Conservation (phyloP, 805 yeast species). For the Lipomyces mesembrius region DNA sequence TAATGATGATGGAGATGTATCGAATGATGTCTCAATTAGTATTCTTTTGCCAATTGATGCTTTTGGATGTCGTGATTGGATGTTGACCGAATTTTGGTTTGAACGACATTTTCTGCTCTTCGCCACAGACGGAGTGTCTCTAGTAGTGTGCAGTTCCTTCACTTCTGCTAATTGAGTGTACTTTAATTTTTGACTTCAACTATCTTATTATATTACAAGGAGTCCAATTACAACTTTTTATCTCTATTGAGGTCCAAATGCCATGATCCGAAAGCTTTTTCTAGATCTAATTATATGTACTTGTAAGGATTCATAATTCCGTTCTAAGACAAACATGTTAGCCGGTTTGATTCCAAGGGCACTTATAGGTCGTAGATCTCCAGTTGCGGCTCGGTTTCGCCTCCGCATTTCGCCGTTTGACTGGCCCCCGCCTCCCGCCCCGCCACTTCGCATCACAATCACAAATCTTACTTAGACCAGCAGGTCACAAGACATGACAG, state of each 20-base stretch:
- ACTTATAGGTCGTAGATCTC: not conserved
- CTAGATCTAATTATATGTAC: constrained; percentile 56
- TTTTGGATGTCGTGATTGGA: not conserved
- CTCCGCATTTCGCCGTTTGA: not conserved
- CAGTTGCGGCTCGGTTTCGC: not conserved
- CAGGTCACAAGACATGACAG: not conserved
- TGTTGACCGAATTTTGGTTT: not conserved
- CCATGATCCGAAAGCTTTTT: not conserved
- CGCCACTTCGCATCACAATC: too few species aligned
- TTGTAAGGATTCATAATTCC: constrained; percentile 94
- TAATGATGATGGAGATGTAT: not conserved
- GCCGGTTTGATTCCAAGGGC: not conserved
- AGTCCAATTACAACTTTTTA: not conserved
- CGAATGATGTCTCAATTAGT: not conserved
- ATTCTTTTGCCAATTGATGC: constrained; percentile 7
- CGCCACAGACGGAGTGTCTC: not conserved
- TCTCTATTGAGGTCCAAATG: not conserved
- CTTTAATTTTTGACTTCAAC: not conserved
- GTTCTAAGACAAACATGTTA: constrained; percentile 46
- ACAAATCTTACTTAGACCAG: not conserved
- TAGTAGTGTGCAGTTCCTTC: not conserved
- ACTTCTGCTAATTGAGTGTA: not conserved
- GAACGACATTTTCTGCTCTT: not conserved
- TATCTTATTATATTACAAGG: not conserved
- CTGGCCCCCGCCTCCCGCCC: too few species aligned